phyloP scores from a whole-genome alignment of 2,329 filamentous ascomycete genomes.

The Diaporthe longicolla region DNA sequence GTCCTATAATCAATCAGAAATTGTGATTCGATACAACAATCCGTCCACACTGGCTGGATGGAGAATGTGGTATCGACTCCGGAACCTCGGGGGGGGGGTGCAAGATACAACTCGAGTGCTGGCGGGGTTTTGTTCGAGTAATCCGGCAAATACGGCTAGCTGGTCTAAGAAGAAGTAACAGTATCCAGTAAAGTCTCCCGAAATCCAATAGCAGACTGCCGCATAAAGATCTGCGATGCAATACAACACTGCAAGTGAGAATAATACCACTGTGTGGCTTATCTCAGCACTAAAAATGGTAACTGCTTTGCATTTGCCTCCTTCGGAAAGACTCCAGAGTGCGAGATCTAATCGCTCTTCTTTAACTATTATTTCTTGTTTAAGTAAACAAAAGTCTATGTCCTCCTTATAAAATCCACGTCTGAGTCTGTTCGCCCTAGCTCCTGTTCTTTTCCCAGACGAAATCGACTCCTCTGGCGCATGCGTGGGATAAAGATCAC shows the following conservation, averaged over 20 bases:
- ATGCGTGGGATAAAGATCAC: background rate
- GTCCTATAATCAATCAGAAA: too few relatives aligned
- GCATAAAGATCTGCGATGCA: background rate
- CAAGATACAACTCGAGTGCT: background rate
- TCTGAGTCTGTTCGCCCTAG: background rate
- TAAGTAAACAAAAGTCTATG: background rate
- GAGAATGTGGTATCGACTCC: too few relatives aligned
- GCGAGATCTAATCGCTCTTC: background rate
- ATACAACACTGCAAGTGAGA: constrained; percentile 1
- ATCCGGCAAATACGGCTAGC: background rate
- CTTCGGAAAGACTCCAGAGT: background rate
- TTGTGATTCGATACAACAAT: background rate
- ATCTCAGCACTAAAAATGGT: constrained; percentile 16
- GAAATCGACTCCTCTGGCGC: too few relatives aligned
- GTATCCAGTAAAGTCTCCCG: background rate
- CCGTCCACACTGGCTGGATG: background rate
- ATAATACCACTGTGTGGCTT: constrained; percentile 3
- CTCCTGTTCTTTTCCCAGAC: too few relatives aligned
- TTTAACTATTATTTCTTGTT: background rate
- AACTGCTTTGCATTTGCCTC: background rate
- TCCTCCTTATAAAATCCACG: background rate
- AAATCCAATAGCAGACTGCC: background rate
- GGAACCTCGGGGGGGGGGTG: too few relatives aligned
- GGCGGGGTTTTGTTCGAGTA: background rate
- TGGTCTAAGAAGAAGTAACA: background rate